These are phyloP conservation scores for Neofusicoccum sp. DNA, from an alignment of 2,329 filamentous ascomycete genomes.

Conservation along the genomic window DNA sequence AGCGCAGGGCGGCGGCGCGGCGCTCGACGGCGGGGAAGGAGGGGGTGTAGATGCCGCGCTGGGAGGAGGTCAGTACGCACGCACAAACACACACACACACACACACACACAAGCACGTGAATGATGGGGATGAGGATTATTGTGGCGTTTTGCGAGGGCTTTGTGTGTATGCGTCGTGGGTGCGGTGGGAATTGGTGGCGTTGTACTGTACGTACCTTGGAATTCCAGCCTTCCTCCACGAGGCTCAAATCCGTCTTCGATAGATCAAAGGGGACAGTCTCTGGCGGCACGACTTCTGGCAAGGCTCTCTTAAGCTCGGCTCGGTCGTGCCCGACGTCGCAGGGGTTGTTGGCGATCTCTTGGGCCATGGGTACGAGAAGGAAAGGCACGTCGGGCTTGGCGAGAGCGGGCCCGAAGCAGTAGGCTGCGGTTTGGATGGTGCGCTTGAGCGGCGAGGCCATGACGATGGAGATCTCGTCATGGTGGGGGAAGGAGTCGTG, in stretches of 20 bases:
- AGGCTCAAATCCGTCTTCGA: constrained; percentile 58
- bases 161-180: too few relatives aligned
- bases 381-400: constrained; percentile 40
- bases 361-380: constrained; percentile 73
- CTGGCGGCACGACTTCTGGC: constrained; percentile 46
- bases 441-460: constrained; percentile 76
- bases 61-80: not conserved
- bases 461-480: constrained; percentile 60
- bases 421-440: constrained; percentile 76
- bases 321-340: constrained; percentile 68
- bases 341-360: constrained; percentile 71
- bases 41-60: constrained; percentile 35
- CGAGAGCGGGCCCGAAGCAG: constrained; percentile 58
- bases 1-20: constrained; percentile 40
- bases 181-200: too few relatives aligned
- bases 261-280: constrained; percentile 36
- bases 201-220: constrained; percentile 62
- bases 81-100: too few relatives aligned
- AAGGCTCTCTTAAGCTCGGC: constrained; percentile 45
- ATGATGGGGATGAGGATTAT: too few relatives aligned
- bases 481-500: constrained; percentile 61
- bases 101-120: too few relatives aligned
- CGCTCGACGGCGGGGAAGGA: constrained; percentile 28
- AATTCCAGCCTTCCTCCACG: constrained; percentile 68
- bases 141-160: too few relatives aligned